These are phyloP conservation scores for Auricularia sp. DNA, from an alignment of 768 basidiomycete species.

Conservation along the genomic window DNA sequence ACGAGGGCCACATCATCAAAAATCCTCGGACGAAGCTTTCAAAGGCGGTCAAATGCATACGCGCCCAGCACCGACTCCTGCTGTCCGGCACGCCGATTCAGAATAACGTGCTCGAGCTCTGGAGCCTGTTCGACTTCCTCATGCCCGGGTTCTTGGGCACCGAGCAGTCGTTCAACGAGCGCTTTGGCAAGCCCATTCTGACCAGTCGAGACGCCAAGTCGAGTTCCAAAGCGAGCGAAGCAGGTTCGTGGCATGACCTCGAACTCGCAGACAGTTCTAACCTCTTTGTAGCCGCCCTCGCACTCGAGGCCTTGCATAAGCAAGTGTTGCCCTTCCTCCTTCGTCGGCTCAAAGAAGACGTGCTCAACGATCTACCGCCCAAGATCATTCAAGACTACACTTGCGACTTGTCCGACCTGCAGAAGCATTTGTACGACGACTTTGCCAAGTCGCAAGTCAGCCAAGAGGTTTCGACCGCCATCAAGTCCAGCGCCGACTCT, in stretches of 20 bases:
- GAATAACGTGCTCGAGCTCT: conserved; percentile 95
- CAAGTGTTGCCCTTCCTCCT: conserved; percentile 98
- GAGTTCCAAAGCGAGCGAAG: conserved; percentile 79
- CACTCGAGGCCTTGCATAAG: conserved; percentile 92
- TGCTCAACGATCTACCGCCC: conserved; percentile 87
- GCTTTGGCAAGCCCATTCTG: conserved; percentile 91
- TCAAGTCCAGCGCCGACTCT: conserved; percentile 35
- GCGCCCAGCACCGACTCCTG: conserved; percentile 86
- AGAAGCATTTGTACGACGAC: conserved; percentile 90
- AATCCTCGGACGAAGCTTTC: conserved; percentile 97
- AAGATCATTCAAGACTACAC: conserved; percentile 99
- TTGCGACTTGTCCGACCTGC: conserved; percentile 90
- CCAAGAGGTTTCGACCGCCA: conserved; percentile 50
- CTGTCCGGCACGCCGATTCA: conserved; percentile 97
- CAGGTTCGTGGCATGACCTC: conserved; percentile 39
- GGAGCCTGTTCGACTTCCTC: conserved; percentile 97
- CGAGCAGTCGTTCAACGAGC: conserved; percentile 86
- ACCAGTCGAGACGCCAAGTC: conserved; percentile 88
- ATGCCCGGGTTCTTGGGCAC: conserved; percentile 99
- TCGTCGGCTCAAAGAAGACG: conserved; percentile 94
- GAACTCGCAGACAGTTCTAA: conserved; percentile 3
- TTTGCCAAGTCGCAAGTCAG: conserved; percentile 74
- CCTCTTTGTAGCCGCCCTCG: conserved; percentile 61
- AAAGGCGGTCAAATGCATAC: conserved; percentile 85
- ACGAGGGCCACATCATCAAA: conserved; percentile 98